Evolutionary conservation across 1,139 yeast genomes (phyloP).

Genomic region (Candida dubliniensis): DNA sequence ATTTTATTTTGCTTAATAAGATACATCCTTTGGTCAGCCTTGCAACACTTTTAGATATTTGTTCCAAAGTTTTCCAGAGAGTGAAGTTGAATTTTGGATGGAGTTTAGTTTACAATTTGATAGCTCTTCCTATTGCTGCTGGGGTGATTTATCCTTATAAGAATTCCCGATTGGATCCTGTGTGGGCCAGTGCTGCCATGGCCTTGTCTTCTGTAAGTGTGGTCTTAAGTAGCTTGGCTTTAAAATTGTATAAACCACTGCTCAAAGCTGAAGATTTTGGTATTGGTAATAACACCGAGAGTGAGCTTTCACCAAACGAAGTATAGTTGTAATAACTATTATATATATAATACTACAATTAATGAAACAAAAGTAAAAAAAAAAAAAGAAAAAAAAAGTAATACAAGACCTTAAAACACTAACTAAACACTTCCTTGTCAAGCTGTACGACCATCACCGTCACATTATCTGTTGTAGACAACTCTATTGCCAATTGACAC

Average conservation of each 20-base stretch:
- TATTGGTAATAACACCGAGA: constrained; percentile 3
- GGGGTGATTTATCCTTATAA: constrained; percentile 60
- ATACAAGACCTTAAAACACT: background rate
- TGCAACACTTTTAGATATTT: constrained; percentile 47
- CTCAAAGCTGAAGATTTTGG: constrained; percentile 21
- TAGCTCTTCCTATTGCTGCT: constrained; percentile 64
- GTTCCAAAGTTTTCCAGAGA: constrained; percentile 47
- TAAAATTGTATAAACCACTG: constrained; percentile 47
- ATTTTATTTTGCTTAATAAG: constrained; percentile 52
- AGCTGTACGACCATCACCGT: constrained; percentile 86
- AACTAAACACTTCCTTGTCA: constrained; percentile 44
- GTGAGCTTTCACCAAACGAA: constrained; percentile 8
- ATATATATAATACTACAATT: too few relatives aligned
- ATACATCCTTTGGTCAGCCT: constrained; percentile 48
- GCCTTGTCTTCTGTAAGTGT: constrained; percentile 62
- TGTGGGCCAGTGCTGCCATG: constrained; percentile 71
- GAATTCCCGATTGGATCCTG: constrained; percentile 55
- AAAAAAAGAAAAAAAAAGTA: too few relatives aligned
- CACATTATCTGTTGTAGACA: constrained; percentile 85
- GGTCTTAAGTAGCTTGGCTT: constrained; percentile 54
- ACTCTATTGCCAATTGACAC: constrained; percentile 75
- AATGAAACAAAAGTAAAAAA: too few relatives aligned
- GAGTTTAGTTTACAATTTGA: constrained; percentile 22
- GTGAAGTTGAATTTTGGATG: constrained; percentile 56
- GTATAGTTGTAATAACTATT: background rate